These are phyloP conservation scores for Eleusine coracana DNA, from an alignment of 176 grass and related monocot species.

Conservation along the genomic window DNA sequence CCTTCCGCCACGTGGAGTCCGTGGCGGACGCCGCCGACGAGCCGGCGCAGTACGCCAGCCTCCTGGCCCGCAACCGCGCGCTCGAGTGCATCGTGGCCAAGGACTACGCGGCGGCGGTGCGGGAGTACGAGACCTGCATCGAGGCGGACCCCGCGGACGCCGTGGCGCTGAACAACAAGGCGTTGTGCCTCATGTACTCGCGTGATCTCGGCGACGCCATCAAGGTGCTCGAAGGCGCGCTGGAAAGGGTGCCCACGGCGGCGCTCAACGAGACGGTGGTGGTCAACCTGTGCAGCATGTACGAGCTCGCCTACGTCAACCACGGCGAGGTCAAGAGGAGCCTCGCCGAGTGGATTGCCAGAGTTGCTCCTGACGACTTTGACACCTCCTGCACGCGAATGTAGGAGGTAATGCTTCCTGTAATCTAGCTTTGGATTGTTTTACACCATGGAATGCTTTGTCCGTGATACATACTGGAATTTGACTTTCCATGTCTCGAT, in stretches of 20 bases:
- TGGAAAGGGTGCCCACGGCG: constrained; percentile 76
- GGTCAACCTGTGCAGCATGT: constrained; percentile 94
- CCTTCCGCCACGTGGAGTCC: constrained; percentile 70
- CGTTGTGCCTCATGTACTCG: constrained; percentile 94
- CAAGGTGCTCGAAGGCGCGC: constrained; percentile 81
- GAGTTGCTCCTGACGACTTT: constrained; percentile 86
- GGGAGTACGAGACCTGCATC: constrained; percentile 92
- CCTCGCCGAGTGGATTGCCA: constrained; percentile 62
- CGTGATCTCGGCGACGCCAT: constrained; percentile 85
- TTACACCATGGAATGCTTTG: neutral
- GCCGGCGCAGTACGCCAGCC: constrained; percentile 43
- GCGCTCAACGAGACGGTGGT: constrained; percentile 84
- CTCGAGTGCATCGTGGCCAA: constrained; percentile 76
- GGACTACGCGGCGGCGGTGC: constrained; percentile 80
- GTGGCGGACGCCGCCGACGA: constrained; percentile 34
- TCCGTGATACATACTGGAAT: constrained; percentile 5
- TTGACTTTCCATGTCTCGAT: neutral
- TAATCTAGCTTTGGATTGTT: constrained; percentile 20
- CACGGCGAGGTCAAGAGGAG: no score
- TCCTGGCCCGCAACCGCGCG: constrained; percentile 73
- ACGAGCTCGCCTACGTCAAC: constrained; percentile 61
- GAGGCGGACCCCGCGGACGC: constrained; percentile 71
- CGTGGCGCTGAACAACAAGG: constrained; percentile 89
- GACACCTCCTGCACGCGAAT: constrained; percentile 87
- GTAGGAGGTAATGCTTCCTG: constrained; percentile 41